Evolutionary conservation across 2,329 filamentous ascomycete genomes (phyloP).

Genomic region (Zalaria obscura): DNA sequence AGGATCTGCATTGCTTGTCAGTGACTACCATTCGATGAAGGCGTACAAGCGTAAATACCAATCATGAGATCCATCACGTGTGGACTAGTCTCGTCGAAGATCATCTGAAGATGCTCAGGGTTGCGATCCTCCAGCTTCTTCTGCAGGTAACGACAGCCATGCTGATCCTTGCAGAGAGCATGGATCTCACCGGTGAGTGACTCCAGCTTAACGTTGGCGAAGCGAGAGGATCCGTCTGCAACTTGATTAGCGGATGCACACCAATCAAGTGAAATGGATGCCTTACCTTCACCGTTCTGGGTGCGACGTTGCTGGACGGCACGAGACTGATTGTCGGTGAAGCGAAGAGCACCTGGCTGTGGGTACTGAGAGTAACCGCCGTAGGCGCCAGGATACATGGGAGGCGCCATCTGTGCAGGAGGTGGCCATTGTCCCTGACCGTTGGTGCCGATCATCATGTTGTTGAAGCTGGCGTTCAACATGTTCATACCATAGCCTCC

Average conservation of each 20-base stretch:
- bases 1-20: constrained; percentile 46
- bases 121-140: constrained; percentile 90
- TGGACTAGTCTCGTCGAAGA: constrained; percentile 84
- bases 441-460: constrained; percentile 38
- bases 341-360: constrained; percentile 28
- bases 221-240: constrained; percentile 47
- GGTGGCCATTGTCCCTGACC: constrained; percentile 22
- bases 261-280: no score
- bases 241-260: constrained; percentile 1
- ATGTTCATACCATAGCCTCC: constrained; percentile 43
- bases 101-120: constrained; percentile 73
- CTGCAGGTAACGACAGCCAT: constrained; percentile 91
- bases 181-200: constrained; percentile 74
- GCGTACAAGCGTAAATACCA: constrained; percentile 22
- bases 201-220: constrained; percentile 70
- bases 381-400: constrained; percentile 35
- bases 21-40: neutral
- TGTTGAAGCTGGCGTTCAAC: constrained; percentile 54
- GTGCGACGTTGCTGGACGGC: constrained; percentile 63
- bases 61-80: constrained; percentile 98
- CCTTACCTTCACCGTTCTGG: constrained; percentile 55
- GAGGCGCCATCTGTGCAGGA: constrained; percentile 1
- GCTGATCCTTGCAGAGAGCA: constrained; percentile 88
- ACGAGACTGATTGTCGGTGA: constrained; percentile 61
- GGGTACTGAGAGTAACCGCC: constrained; percentile 38